Evolutionary conservation across 2,329 filamentous ascomycete genomes (phyloP).

Genomic region (Penicillium corylophilum): DNA sequence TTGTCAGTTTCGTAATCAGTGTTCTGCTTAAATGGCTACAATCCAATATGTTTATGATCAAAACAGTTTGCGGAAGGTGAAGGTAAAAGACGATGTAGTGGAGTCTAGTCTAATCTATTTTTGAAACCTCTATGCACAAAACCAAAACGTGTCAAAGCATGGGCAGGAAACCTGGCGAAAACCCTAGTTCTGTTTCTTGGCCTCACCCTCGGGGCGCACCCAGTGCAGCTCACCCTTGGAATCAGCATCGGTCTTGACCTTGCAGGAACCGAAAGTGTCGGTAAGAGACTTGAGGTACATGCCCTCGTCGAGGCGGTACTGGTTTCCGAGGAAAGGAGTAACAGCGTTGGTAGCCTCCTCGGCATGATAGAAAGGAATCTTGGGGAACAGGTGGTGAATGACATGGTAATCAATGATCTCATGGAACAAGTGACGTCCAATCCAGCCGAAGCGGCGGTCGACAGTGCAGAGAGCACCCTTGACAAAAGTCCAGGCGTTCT

Average conservation of each 20-base stretch:
- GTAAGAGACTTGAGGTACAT: slow-evolving; percentile 14
- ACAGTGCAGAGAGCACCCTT: slow-evolving; percentile 62
- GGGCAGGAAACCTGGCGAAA: not conserved
- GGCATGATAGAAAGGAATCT: slow-evolving; percentile 61
- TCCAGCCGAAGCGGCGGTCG: slow-evolving; percentile 63
- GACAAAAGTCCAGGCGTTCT: slow-evolving; percentile 59
- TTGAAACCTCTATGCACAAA: not conserved
- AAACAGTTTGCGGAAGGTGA: not conserved
- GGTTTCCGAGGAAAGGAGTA: slow-evolving; percentile 50
- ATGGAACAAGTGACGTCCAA: slow-evolving; percentile 64
- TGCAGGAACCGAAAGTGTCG: slow-evolving; percentile 17
- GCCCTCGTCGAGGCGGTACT: slow-evolving; percentile 16
- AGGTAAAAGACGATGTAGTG: not conserved
- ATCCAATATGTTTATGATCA: not conserved
- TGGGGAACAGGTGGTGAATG: slow-evolving; percentile 61
- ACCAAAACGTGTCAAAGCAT: not conserved
- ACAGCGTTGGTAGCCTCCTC: slow-evolving; percentile 58
- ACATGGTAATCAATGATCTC: slow-evolving; percentile 64
- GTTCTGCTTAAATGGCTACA: not conserved
- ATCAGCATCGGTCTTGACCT: slow-evolving; percentile 15
- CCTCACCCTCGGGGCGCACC: slow-evolving; percentile 4
- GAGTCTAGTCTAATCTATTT: not conserved
- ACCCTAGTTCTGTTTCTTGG: slow-evolving; percentile 16
- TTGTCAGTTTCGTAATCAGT: not conserved
- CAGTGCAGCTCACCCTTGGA: slow-evolving; percentile 16